These are phyloP conservation scores for Terfezia boudieri DNA, from an alignment of 495 filamentous ascomycete species.

Conservation along the genomic window DNA sequence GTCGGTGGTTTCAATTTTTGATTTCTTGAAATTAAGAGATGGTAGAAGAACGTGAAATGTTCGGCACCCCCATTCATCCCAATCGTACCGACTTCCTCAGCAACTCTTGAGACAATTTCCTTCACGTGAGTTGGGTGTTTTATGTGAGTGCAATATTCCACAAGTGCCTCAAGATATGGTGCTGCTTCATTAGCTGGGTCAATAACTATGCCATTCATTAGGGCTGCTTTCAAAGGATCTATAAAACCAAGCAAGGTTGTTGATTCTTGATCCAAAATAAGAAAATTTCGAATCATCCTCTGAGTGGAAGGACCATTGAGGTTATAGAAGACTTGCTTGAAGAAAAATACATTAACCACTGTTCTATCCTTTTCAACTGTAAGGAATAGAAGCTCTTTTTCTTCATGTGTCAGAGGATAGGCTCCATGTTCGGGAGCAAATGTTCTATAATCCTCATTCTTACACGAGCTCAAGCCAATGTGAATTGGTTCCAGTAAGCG, in stretches of 20 bases:
- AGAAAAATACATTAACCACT: slow-evolving; percentile 21
- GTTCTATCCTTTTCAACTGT: slow-evolving; percentile 18
- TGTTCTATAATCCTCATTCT: slow-evolving; percentile 11
- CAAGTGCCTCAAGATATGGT: slow-evolving; percentile 30
- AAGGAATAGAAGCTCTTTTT: slow-evolving; percentile 22
- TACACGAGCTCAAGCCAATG: slow-evolving; percentile 1
- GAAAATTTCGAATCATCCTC: slow-evolving; percentile 15
- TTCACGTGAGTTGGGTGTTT: slow-evolving; percentile 22
- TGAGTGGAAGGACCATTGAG: slow-evolving; percentile 16
- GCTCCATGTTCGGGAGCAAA: background rate
- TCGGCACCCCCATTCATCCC: slow-evolving; percentile 33
- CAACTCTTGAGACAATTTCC: slow-evolving; percentile 28
- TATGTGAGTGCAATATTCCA: slow-evolving; percentile 27
- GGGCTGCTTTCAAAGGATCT: slow-evolving; percentile 26
- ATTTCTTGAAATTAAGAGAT: slow-evolving; percentile 23
- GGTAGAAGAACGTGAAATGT: slow-evolving; percentile 36
- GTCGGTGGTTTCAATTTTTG: slow-evolving; percentile 20
- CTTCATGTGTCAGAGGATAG: slow-evolving; percentile 19
- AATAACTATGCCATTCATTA: slow-evolving; percentile 31
- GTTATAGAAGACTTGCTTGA: slow-evolving; percentile 25
- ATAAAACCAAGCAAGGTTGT: slow-evolving; percentile 22
- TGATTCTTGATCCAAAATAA: slow-evolving; percentile 11
- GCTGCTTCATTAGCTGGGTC: slow-evolving; percentile 33
- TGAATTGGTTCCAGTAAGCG: background rate
- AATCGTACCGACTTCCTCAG: slow-evolving; percentile 34